Base-by-base conservation (phyloP, 2,329 filamentous ascomycete genomes). In the Colletotrichum cuscutae region DNA sequence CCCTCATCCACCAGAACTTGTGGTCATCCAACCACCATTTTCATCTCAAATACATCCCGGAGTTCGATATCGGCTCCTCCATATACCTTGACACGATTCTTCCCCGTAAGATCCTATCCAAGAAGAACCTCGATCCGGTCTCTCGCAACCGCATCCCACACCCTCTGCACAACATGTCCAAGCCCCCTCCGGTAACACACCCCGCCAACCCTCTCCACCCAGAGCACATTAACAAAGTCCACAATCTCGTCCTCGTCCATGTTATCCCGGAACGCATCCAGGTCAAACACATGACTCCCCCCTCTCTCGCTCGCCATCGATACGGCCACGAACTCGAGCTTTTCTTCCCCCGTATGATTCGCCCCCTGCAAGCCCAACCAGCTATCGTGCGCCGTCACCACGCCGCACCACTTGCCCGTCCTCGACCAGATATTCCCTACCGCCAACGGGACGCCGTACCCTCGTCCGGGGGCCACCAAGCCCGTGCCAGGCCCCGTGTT, bases 291-390 rank as follows among this genome's bases (percentile, higher is more conserved):
- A 26, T 76, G 74, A 60, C 74, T 74, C 7, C 72, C 74, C 62
- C 73, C 71, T n/a, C 83, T 80, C 79, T 86, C 84, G 74, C 80
- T 82, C 3, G 80, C 82, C 11, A 78, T 80, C 42, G 82, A 84
- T 8, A 86, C 80, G 67, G 84, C 84, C 15, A 86, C 79, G 63
- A 86, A 84, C 76, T 86, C 84, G 30, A 86, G 80, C 53, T 42
- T 65, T 64, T 75, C 84, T 58, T 84, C 83, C 54, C 84, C 83
- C 7, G 84, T 83, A 67, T 86, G 83, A 76, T 86, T 86, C 72
- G 83, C 84, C n/a, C 83, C 82, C 75, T 86, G 84, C 5, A 86
- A 76, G 9, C 84, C 84, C 49, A 86, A 76, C 84, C 84, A 86
- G 42, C 80, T 81, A 64, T 86, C 84, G 74, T 86, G 84, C n/a